Base-by-base conservation (phyloP, 352 stramenopile genomes). In the Phytophthora hibernalis region DNA sequence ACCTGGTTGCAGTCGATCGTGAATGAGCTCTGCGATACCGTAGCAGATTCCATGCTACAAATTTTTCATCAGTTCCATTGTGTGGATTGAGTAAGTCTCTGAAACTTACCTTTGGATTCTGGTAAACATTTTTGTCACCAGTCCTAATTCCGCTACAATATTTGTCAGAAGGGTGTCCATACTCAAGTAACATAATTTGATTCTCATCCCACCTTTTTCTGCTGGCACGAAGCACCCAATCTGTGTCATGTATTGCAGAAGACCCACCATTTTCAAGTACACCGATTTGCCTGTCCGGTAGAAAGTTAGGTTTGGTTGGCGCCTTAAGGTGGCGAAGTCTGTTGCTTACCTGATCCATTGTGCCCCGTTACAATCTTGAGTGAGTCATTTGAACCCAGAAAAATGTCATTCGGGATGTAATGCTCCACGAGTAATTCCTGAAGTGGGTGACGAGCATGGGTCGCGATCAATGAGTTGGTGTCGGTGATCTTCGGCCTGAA, bases 1-100 rank as follows among this genome's bases (percentile, higher is more conserved):
- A 95, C 89, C 76, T 96, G 89, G 24, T 83, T 91, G 68, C 85
- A 95, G 66, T 96, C 89, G 33, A 96, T 95, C 7, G 89, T 95
- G 51, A 96, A 96, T 6, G 89, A 95, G 55, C 87, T 95, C 44
- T 95, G 87, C 2, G 82, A 87, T 13, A 92, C 71, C 30, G 74
- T 80, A 8, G 76, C 80, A 24, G 85, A 92, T 66, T 96, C 89
- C 67, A 95, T 80, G 59, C 88, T 94, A 30, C 26, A 20, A 20
- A 21, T 8, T 44, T 18, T 43, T 21, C 56, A 5, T 79, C 20
- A 74, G 54, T 16, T 58, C 1, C 3, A 43, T 33, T n/a, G 33
- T 43, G 10, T 18, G 43, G 48, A 3, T 45, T 33, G 12, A 51
- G 5, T n/a, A n/a, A n/a, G 28, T 51, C 10, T 53, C 1, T 9